Conservation (phyloP, 202 grass and related monocot species). For the Zizania palustris region DNA sequence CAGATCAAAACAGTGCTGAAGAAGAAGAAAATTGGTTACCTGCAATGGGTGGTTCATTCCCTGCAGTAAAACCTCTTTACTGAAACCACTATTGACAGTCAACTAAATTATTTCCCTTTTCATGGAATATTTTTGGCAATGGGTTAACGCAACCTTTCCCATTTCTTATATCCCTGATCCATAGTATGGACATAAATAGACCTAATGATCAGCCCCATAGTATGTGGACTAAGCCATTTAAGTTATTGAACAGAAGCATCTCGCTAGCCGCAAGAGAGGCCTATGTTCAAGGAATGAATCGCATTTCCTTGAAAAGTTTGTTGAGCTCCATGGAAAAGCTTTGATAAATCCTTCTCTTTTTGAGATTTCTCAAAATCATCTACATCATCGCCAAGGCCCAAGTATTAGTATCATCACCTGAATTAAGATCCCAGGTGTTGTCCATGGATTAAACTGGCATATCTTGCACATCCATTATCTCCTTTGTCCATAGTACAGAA, state of each 20-base stretch:
- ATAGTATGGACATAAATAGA: neutral
- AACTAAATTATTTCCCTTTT: slow-evolving; percentile 94
- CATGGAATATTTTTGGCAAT: slow-evolving; percentile 73
- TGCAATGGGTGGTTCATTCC: slow-evolving; percentile 83
- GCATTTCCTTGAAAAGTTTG: slow-evolving; percentile 22
- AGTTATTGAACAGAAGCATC: neutral
- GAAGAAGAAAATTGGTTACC: slow-evolving; percentile 43
- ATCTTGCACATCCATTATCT: no score
- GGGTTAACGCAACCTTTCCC: slow-evolving; percentile 60
- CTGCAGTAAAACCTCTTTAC: slow-evolving; percentile 84
- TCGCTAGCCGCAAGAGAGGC: no score
- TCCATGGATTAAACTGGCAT: no score
- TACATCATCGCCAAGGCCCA: no score
- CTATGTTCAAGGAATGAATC: no score
- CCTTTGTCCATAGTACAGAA: neutral
- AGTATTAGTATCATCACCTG: no score
- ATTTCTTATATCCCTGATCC: no score
- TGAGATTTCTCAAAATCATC: slow-evolving; percentile 4
- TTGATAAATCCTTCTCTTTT: slow-evolving; percentile 3
- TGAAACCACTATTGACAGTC: slow-evolving; percentile 70
- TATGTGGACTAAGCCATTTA: neutral
- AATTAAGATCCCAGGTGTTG: no score
- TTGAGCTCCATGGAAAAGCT: slow-evolving; percentile 14
- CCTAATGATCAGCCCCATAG: neutral
- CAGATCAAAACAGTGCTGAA: slow-evolving; percentile 28